Evolutionary conservation across 2,329 filamentous ascomycete genomes (phyloP).

Genomic region (Cladophialophora exuberans): DNA sequence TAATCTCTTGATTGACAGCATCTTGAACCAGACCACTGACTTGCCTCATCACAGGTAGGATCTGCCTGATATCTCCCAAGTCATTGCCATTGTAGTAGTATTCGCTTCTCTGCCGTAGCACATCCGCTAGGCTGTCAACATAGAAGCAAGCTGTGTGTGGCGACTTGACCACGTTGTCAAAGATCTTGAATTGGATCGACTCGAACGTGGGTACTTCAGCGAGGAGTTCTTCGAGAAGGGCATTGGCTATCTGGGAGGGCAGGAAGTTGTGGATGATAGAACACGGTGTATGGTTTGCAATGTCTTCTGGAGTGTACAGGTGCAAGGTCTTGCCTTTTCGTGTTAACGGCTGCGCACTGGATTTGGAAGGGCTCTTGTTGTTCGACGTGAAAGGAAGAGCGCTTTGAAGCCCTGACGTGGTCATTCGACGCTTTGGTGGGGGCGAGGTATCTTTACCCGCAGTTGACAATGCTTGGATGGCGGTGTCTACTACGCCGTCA

Average conservation of each 20-base stretch:
- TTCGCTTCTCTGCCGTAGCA: constrained; percentile 70
- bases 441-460: constrained; percentile 31
- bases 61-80: constrained; percentile 74
- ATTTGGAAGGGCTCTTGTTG: constrained; percentile 38
- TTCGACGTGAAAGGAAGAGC: constrained; percentile 55
- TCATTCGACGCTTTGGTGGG: constrained; percentile 41
- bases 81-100: constrained; percentile 84
- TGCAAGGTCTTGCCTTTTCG: constrained; percentile 82
- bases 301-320: constrained; percentile 78
- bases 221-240: constrained; percentile 74
- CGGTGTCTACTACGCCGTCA: constrained; percentile 73
- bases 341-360: constrained; percentile 56
- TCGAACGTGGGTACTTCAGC: constrained; percentile 72
- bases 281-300: constrained; percentile 83
- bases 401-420: constrained; percentile 60
- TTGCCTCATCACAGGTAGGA: constrained; percentile 72
- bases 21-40: constrained; percentile 72
- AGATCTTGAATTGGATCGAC: constrained; percentile 77
- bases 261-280: constrained; percentile 93
- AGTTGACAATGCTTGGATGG: constrained; percentile 59
- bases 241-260: constrained; percentile 69
- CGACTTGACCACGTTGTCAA: constrained; percentile 82
- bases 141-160: constrained; percentile 86
- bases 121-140: constrained; percentile 73
- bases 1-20: constrained; percentile 78